A percentile compares a stretch with the other conserved stretches of the same genome.
These are phyloP conservation scores for Chondrus crispus DNA, from an alignment of 23 red algal genomes.

Conservation along the genomic window DNA sequence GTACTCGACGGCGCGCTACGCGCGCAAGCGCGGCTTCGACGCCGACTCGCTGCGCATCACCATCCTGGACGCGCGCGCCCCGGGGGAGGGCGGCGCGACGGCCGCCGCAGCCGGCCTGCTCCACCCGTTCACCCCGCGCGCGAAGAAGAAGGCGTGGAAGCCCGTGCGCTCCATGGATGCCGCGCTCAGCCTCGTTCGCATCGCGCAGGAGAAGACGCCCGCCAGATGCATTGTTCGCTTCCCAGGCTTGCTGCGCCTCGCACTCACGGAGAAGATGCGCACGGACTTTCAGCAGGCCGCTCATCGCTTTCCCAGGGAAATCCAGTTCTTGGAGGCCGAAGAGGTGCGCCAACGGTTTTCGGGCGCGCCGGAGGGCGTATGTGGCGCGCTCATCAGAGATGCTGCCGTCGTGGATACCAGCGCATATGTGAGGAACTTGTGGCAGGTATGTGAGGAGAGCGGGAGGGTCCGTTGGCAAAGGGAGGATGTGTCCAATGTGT, in stretches of 20 bases:
- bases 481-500: neutral
- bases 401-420: constrained; percentile 42
- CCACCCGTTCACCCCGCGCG: constrained; percentile 57
- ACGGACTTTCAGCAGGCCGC: constrained; percentile 35
- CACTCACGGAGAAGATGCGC: constrained; percentile 18
- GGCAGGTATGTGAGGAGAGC: constrained; percentile 10
- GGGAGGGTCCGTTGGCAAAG: constrained; percentile 44
- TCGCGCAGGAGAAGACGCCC: constrained; percentile 1
- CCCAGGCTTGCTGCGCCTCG: constrained; percentile 42
- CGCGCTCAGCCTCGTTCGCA: constrained; percentile 10
- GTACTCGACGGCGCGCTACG: constrained; percentile 33
- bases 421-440: constrained; percentile 39
- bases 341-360: constrained; percentile 22
- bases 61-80: constrained; percentile 27
- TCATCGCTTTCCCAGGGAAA: constrained; percentile 26
- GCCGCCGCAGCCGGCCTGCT: constrained; percentile 70
- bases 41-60: neutral
- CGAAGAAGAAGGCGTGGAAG: constrained; percentile 52
- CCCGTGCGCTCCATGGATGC: constrained; percentile 21
- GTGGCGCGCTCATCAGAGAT: constrained; percentile 31
- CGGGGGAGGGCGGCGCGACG: constrained; percentile 51
- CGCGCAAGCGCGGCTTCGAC: constrained; percentile 9
- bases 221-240: neutral
- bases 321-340: constrained; percentile 43
- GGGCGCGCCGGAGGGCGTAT: neutral